Evolutionary conservation across 345 rosid species (phyloP), one percentile per base, ranked within the genome.

Genomic region (Moricandia moricandioides): DNA sequence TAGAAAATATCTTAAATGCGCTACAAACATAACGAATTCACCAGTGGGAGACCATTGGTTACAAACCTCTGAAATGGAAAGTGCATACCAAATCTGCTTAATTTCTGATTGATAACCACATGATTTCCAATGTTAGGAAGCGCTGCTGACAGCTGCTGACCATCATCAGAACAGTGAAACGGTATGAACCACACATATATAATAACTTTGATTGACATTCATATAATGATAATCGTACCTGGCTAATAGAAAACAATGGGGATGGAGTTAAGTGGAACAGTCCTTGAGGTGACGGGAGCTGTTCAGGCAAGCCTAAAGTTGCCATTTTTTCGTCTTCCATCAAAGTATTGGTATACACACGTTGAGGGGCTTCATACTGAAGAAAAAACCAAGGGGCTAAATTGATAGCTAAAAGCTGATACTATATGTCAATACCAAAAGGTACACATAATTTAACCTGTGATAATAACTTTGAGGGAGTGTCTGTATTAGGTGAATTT

Each of bases 51-150:
- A 52, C 35, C 18, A 72, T 78, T 37, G 34, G 55, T 63, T 69
- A 78, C 83, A 72, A 79, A 95, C 99, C 98, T 95, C 79, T 92
- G 97, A 86, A 95, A 92, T 83, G 84, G 97, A 81, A 88, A 55
- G 72, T 92, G 89, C 87, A 90, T 82, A 72, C 96, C 90, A 81
- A 77, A 82, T 62, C 80, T 75, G 51, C 72, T 87, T 37, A 95
- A 85, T 83, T 95, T 92, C 73, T 76, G 93, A 78, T 95, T 95
- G 79, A 95, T 86, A 37, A 95, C 82, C 74, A 92, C 92, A 85
- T 82, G 98, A 73, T 85, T 82, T 75, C 88, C 92, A 79, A 91
- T 86, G 79, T 88, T 95, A 47, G 96, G 89, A 56, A 89, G 84
- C 60, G 92, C 79, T 14, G 92, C 72, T 9, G 97, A 83, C 71